Conservation (phyloP, 176 grass and related monocot genomes). For the Melocanna baccifera region DNA sequence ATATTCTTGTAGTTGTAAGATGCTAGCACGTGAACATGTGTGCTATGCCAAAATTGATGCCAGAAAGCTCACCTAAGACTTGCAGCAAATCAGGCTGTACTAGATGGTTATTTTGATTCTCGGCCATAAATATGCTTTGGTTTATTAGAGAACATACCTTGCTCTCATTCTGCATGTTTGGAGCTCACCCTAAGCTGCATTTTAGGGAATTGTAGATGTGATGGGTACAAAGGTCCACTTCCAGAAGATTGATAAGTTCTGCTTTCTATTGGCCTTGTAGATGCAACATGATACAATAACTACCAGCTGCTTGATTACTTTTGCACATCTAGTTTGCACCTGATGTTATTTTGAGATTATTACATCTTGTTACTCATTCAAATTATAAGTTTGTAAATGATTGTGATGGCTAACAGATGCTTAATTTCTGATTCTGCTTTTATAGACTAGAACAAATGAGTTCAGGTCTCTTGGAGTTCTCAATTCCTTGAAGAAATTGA, state of each 20-base stretch:
- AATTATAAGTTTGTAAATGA: constrained; percentile 10
- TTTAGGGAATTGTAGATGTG: not conserved
- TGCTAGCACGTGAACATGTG: not conserved
- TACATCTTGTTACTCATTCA: not conserved
- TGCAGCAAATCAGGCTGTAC: not conserved
- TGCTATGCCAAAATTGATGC: not conserved
- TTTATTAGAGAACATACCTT: not conserved
- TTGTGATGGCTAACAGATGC: not conserved
- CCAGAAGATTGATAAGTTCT: not conserved
- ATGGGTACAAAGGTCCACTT: not conserved
- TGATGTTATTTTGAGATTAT: constrained; percentile 13
- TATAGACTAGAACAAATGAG: constrained; percentile 79
- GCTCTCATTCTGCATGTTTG: not conserved
- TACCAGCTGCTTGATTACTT: constrained; percentile 13
- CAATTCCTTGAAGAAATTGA: constrained; percentile 74
- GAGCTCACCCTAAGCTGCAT: not conserved
- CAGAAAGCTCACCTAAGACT: not conserved
- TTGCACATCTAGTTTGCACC: not conserved
- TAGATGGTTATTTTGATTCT: not conserved
- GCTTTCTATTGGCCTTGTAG: not conserved
- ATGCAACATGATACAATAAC: not conserved
- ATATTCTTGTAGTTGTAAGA: not conserved
- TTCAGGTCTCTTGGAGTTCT: constrained; percentile 79
- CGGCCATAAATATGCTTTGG: not conserved
- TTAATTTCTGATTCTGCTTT: constrained; percentile 32